Evolutionary conservation across 2,329 filamentous ascomycete genomes (phyloP), one percentile per base, ranked within the genome.

Genomic region (Fusarium newnesense): DNA sequence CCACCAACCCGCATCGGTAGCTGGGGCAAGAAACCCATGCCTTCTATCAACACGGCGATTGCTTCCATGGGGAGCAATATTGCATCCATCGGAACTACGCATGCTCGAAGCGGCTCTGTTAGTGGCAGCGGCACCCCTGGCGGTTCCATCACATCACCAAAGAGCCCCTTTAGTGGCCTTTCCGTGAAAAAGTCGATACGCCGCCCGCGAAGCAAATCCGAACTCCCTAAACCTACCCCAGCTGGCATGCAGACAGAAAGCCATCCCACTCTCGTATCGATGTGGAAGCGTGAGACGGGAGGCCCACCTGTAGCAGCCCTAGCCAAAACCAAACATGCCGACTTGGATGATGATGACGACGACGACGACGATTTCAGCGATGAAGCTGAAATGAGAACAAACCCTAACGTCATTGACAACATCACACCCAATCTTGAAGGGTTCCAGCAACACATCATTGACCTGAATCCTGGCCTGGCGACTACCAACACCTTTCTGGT

Each of bases 341-440:
- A 76, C 12, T 50, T 69, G 18, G 86, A 87, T 5, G 84, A 85
- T 2, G 88, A 88, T 7, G 89, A 92, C 1, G 75, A 77, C 1
- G 89, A 91, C 4, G 90, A 91, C 3, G 86, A 88, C 18, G 87
- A 87, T 7, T 72, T 79, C 9, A 79, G 81, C 39, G 89, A 92
- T 42, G 91, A 92, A 42, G 85, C 85, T 36, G 89, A 91, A 11
- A 82, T 92, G 70, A 89, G 87, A 53, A 87, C 89, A 79, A 90
- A 92, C 53, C 86, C 91, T 42, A 88, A 91, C 67, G 83, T 90
- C 19, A 89, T 90, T 37, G 90, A 94, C 73, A 86, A 88, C 15
- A 92, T 96, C 68, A 87, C 90, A 15, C 93, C 95, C 2, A 95
- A 90, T 24, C 83, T 91, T 30, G 88, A 91, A 67, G 95, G 95